Evolutionary conservation across 2,329 filamentous ascomycete genomes (phyloP).

Genomic region (Talaromyces sp.): DNA sequence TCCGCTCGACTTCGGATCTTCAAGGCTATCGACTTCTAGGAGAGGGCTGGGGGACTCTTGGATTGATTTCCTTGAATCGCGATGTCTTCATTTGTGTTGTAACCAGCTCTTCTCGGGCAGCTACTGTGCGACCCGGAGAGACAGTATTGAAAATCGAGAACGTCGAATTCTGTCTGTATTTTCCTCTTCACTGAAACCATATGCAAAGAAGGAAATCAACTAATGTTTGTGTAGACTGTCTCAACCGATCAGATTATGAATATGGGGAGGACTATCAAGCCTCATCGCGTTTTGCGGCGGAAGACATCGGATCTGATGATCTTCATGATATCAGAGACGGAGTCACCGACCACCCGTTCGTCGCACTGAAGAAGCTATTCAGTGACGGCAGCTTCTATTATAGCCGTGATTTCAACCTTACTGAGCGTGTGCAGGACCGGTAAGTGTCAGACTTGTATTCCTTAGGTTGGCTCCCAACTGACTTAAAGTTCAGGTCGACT

Average conservation of each 20-base stretch:
- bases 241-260: conserved; percentile 83
- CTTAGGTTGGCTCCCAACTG: conserved; percentile 15
- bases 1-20: conserved; percentile 60
- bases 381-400: conserved; percentile 96
- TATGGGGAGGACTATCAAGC: conserved; percentile 58
- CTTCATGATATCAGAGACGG: conserved; percentile 60
- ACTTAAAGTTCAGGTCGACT: conserved; percentile 52
- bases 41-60: conserved; percentile 77
- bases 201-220: background rate
- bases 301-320: conserved; percentile 49
- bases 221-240: conserved; percentile 57
- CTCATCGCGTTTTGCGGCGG: conserved; percentile 49
- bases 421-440: conserved; percentile 86
- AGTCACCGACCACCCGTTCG: conserved; percentile 77
- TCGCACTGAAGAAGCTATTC: conserved; percentile 84
- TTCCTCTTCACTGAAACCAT: conserved; percentile 9
- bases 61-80: conserved; percentile 73
- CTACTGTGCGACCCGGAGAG: conserved; percentile 78
- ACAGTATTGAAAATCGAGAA: conserved; percentile 79
- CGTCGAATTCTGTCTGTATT: conserved; percentile 67
- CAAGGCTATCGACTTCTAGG: conserved; percentile 73
- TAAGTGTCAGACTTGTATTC: conserved; percentile 34
- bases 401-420: conserved; percentile 93
- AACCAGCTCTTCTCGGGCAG: conserved; percentile 70
- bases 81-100: conserved; percentile 92